Evolutionary conservation across 108 stramenopile genomes (phyloP).

Genomic region (Craspedostauros australis): DNA sequence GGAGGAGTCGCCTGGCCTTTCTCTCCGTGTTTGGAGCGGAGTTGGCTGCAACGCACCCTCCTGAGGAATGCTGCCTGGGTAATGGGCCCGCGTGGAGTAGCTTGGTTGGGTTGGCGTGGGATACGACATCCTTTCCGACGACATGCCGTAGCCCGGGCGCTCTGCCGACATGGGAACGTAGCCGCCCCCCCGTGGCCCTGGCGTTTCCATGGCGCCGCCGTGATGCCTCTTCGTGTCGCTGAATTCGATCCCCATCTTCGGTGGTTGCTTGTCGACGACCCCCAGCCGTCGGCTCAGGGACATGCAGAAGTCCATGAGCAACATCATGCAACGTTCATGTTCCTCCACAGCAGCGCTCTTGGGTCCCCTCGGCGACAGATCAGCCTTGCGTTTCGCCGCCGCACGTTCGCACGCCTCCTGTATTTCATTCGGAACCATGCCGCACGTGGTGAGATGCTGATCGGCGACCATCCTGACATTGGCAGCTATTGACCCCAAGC

Average conservation of each 20-base stretch:
- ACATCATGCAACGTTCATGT: slow-evolving; percentile 8
- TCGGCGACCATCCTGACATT: slow-evolving; percentile 19
- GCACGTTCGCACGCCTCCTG: slow-evolving; percentile 15
- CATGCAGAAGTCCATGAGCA: slow-evolving; percentile 30
- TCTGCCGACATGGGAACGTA: slow-evolving; percentile 18
- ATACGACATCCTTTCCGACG: slow-evolving; percentile 4
- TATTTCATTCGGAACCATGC: slow-evolving; percentile 16
- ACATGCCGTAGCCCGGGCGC: slow-evolving; percentile 6
- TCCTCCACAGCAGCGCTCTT: slow-evolving; percentile 7
- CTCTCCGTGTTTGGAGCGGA: too few relatives aligned
- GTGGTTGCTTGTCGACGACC: slow-evolving; percentile 24
- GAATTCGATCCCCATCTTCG: slow-evolving; percentile 35
- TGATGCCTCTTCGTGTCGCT: neutral
- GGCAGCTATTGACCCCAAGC: slow-evolving; percentile 13
- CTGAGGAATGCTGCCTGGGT: too few relatives aligned
- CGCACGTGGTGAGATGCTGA: slow-evolving; percentile 26
- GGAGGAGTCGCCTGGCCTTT: too few relatives aligned
- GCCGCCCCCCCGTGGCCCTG: neutral
- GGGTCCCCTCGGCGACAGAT: slow-evolving; percentile 1
- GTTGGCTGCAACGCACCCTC: too few relatives aligned
- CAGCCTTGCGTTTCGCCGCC: slow-evolving; percentile 12
- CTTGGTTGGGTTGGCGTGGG: too few relatives aligned
- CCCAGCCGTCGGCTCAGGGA: slow-evolving; percentile 20
- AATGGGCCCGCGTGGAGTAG: too few relatives aligned
- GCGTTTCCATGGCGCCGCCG: slow-evolving; percentile 2